Conservation (phyloP, 495 filamentous ascomycete species). For the Penicillium simplicissimum region DNA sequence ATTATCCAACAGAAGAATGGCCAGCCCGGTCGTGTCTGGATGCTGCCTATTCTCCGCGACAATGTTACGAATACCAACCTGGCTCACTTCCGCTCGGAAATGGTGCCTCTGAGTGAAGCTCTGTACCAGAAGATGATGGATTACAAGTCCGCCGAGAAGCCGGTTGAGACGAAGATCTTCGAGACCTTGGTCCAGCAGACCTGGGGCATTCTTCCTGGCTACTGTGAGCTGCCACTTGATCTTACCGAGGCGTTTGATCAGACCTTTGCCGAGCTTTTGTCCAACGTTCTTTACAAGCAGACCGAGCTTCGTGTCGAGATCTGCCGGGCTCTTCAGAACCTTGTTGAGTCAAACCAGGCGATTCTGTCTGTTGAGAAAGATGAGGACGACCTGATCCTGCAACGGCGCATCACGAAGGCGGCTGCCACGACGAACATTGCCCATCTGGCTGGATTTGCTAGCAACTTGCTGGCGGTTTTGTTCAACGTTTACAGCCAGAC, state of each 20-base stretch:
- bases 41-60: constrained; percentile 86
- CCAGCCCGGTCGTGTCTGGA: constrained; percentile 87
- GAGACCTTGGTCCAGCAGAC: constrained; percentile 95
- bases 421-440: constrained; percentile 74
- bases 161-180: constrained; percentile 94
- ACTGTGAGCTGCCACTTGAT: constrained; percentile 88
- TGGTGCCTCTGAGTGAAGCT: constrained; percentile 83
- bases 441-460: constrained; percentile 74
- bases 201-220: constrained; percentile 92
- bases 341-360: constrained; percentile 89
- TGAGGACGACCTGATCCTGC: constrained; percentile 68
- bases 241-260: constrained; percentile 77
- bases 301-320: constrained; percentile 81
- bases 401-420: constrained; percentile 70
- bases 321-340: constrained; percentile 77
- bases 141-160: constrained; percentile 75
- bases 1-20: constrained; percentile 71
- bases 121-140: constrained; percentile 89
- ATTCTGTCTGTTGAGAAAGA: constrained; percentile 60
- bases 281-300: constrained; percentile 90
- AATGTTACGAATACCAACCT: constrained; percentile 82
- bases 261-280: constrained; percentile 84
- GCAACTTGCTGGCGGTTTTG: constrained; percentile 87
- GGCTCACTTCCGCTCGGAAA: constrained; percentile 76
- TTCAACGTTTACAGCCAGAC: constrained; percentile 99